A percentile compares a stretch with the other conserved stretches of the same genome.
phyloP scores from a whole-genome alignment of 768 basidiomycete species.

The Fomitopsis serialis region DNA sequence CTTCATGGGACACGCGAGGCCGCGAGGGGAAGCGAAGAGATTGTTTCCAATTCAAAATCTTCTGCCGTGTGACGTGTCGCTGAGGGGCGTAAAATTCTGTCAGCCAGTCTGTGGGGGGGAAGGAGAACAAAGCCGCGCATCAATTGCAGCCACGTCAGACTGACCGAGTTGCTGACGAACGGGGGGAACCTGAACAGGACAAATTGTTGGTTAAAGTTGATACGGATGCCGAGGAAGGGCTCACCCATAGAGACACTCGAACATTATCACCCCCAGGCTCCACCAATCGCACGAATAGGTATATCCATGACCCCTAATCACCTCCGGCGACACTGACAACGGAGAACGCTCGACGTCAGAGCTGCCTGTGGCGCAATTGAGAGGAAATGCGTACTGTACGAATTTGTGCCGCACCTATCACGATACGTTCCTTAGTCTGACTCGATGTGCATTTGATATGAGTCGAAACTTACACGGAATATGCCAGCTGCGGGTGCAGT shows the following conservation, averaged over 20 bases:
- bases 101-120: background rate
- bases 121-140: background rate
- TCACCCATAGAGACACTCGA: constrained; percentile 89
- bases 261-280: constrained; percentile 97
- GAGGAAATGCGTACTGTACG: constrained; percentile 59
- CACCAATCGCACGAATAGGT: constrained; percentile 97
- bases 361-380: background rate
- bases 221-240: constrained; percentile 23
- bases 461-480: constrained; percentile 66
- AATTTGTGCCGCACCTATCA: constrained; percentile 62
- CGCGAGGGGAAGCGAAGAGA: constrained; percentile 81
- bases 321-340: constrained; percentile 78
- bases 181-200: constrained; percentile 61
- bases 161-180: constrained; percentile 90
- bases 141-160: constrained; percentile 19
- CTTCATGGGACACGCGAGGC: constrained; percentile 83
- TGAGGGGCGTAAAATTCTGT: constrained; percentile 22
- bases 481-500: constrained; percentile 55
- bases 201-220: constrained; percentile 1
- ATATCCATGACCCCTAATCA: constrained; percentile 89
- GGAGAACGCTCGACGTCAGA: background rate
- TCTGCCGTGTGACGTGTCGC: constrained; percentile 94
- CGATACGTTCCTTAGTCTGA: background rate
- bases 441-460: background rate
- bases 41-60: constrained; percentile 94